phyloP scores from a whole-genome alignment of 345 rosid genomes.

The Salix viminalis region DNA sequence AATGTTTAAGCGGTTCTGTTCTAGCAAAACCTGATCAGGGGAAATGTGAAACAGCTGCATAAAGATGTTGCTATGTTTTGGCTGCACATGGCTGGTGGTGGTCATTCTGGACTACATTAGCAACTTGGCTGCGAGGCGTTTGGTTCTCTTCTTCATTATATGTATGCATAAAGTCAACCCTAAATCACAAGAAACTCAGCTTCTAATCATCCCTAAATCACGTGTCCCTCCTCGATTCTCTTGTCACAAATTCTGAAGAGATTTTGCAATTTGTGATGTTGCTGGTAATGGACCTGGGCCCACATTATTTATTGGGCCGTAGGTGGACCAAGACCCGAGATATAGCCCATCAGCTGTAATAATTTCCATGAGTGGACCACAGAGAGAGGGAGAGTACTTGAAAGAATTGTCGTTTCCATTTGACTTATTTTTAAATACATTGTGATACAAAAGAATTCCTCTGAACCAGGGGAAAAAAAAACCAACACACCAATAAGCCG shows the following conservation, averaged over 20 bases:
- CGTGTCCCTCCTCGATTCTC: background rate
- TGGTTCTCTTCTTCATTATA: background rate
- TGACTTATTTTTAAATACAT: constrained; percentile 20
- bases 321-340: constrained; percentile 17
- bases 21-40: constrained; percentile 4
- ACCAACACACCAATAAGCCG: constrained; percentile 26
- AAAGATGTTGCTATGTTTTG: constrained; percentile 6
- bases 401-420: background rate
- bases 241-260: constrained; percentile 3
- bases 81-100: constrained; percentile 15
- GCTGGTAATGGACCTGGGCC: constrained; percentile 23
- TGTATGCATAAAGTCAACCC: background rate
- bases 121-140: constrained; percentile 8
- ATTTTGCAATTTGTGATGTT: constrained; percentile 11
- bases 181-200: background rate
- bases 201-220: constrained; percentile 1
- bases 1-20: constrained; percentile 8
- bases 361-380: constrained; percentile 7
- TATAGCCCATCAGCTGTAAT: constrained; percentile 27
- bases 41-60: constrained; percentile 10
- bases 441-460: constrained; percentile 9
- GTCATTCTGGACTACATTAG: background rate
- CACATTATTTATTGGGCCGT: constrained; percentile 25
- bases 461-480: background rate
- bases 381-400: background rate